Base-by-base conservation (phyloP, 768 basidiomycete genomes). In the Pholiota microspora region DNA sequence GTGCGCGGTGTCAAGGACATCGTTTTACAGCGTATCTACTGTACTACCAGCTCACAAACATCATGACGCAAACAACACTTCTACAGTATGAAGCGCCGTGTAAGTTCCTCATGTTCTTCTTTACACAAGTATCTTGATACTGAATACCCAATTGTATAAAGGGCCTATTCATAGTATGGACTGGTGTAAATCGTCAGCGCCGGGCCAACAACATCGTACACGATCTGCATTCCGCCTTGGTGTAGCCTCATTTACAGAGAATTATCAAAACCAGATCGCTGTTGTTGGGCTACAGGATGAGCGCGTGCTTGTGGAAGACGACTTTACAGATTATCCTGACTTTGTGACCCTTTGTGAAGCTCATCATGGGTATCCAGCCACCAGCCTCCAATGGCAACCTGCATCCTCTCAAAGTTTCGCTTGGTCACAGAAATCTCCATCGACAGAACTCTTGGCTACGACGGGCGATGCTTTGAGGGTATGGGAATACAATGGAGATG, bases 341-440 rank as follows among this genome's bases (percentile, higher is more conserved):
- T 97, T 96, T 67, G 84, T 87, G 35, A 87, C 88, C 4, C 80
- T 95, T 18, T 93, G 92, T 55, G 86, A 91, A 61, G 84, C 87
- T 1, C 81, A 84, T 59, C 90, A 97, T 59, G 88, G 91, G 42
- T 98, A 96, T 73, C 97, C 97, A 15, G 92, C 93, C 8, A 98
- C 94, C 12, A 89, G 85, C 68, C 71, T 98, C 45, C 93, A 89
- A 64, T 98, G 94, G 91, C 94, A 97, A 61, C 97, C 97, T 15
- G 79, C 81, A 3, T 80, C 82, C 24, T 77, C 89, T 18, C 72
- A 77, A 27, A 79, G 75, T 40, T 81, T 83, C 66, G 68, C 76
- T 38, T 91, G 91, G 89, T 76, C 82, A 5, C 83, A 85, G 69
- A 90, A 86, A 68, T 77, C 80, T 3, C 71, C 78, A 7, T 71